Evolutionary conservation across 2,329 filamentous ascomycete genomes (phyloP), one percentile per base, ranked within the genome.

Genomic region (Ploettnerulaceae sp.): DNA sequence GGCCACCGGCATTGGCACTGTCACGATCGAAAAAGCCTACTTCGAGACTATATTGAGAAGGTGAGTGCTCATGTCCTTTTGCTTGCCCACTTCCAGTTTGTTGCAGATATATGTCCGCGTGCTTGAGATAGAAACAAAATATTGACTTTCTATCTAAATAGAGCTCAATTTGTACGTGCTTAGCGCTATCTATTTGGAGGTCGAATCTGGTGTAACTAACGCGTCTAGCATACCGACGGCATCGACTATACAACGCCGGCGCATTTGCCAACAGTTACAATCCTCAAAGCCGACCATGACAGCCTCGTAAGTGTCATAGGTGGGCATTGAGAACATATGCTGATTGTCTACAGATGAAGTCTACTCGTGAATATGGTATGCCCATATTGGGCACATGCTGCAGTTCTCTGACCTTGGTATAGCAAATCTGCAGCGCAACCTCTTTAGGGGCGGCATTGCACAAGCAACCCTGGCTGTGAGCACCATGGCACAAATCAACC

Each of bases 271-370:
- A 68, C 67, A 51, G 69, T 85, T 36, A 75, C 71, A 47, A 75
- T 88, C 45, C 68, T 75, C 28, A 79, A 73, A 58, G 63, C 66
- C 39, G 81, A 89, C 59, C 79, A 88, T 65, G 73, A 82, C 39
- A 64, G 64, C 38, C 69, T 89, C 50, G 70, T 81, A 55, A 64
- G 72, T 40, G 8, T 15, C 36, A 28, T 29, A 22, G 3, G 18
- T 33, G 11, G 42, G 17, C 17, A 28, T 29, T 14, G 41, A 22
- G 8, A 18, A 26, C 24, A 11, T 20, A 22, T 49, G 45, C 47
- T 55, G 34, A 56, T 12, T 18, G 12, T 25, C 11, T 41, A 35
- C 47, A 64, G 61, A 46, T 61, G 12, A 46, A 26, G 20, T 46
- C 47, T 49, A 68, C 71, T 39, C 69, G 67, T 49, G 72, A 81